Conservation (phyloP, 164 flowering plant species). For the Piper betle region DNA sequence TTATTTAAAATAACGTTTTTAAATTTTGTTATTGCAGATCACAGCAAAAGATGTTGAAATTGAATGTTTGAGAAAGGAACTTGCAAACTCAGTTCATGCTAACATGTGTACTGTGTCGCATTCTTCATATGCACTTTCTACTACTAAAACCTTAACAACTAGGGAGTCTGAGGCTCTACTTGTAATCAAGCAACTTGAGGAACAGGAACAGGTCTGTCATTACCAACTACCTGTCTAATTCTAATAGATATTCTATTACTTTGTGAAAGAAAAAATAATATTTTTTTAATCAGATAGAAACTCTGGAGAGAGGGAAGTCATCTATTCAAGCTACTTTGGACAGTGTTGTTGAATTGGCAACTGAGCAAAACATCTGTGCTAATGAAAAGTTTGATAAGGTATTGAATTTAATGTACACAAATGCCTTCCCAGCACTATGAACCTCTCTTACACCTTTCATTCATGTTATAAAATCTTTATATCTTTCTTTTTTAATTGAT, state of each 20-base stretch:
- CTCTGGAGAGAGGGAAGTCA: slow-evolving; percentile 53
- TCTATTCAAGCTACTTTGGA: slow-evolving; percentile 56
- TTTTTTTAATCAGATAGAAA: slow-evolving; percentile 32
- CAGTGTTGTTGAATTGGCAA: slow-evolving; percentile 39
- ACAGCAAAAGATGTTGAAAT: slow-evolving; percentile 44
- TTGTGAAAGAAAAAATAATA: neutral
- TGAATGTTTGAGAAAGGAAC: slow-evolving; percentile 36
- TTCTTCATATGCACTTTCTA: slow-evolving; percentile 6
- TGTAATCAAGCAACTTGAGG: slow-evolving; percentile 68
- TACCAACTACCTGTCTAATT: neutral
- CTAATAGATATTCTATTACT: neutral
- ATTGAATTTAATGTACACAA: slow-evolving; percentile 1
- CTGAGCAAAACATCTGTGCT: slow-evolving; percentile 41
- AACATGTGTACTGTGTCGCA: slow-evolving; percentile 6
- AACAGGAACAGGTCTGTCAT: slow-evolving; percentile 67
- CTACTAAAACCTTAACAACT: slow-evolving; percentile 19
- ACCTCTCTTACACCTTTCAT: neutral
- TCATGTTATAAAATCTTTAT: too few species aligned
- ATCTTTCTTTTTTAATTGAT: neutral
- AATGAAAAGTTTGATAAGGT: slow-evolving; percentile 59
- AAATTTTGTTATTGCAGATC: slow-evolving; percentile 26
- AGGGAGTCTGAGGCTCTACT: slow-evolving; percentile 52
- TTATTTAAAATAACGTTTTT: neutral
- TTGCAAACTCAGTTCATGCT: slow-evolving; percentile 26
- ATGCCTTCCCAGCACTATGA: neutral